A percentile compares a stretch with the other conserved stretches of the same genome.
Evolutionary conservation across 2,329 filamentous ascomycete species (phyloP).

Genomic region (Emmonsiellopsis sp.): DNA sequence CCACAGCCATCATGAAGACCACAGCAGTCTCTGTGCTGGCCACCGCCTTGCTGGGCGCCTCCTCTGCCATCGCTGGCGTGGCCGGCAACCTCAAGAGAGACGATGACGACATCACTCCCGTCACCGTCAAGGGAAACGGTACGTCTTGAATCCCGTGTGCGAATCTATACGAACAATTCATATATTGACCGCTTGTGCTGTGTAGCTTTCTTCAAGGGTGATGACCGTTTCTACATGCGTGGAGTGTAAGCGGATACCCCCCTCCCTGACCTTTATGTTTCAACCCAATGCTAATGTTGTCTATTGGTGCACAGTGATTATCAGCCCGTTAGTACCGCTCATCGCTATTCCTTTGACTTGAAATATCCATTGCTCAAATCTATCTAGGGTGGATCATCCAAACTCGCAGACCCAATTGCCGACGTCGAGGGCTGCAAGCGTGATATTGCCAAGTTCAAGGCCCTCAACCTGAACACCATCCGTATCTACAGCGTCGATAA

Average conservation of each 20-base stretch:
- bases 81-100: constrained; percentile 34
- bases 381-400: constrained; percentile 48
- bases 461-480: constrained; percentile 81
- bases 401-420: constrained; percentile 64
- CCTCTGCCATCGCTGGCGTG: constrained; percentile 38
- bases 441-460: constrained; percentile 72
- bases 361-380: not conserved
- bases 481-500: constrained; percentile 93
- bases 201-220: constrained; percentile 53
- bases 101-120: constrained; percentile 41
- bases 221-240: constrained; percentile 46
- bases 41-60: constrained; percentile 37
- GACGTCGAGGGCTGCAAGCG: constrained; percentile 62
- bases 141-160: constrained; percentile 10
- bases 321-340: constrained; percentile 41
- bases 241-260: constrained; percentile 26
- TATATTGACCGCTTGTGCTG: constrained; percentile 14
- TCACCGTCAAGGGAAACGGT: constrained; percentile 57
- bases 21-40: constrained; percentile 37
- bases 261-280: not conserved
- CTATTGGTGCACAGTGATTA: constrained; percentile 51
- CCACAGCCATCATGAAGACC: constrained; percentile 44
- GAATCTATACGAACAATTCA: not conserved
- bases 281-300: constrained; percentile 37
- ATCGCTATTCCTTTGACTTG: not conserved